Base-by-base conservation (phyloP, 1,284 basidiomycete genomes). In the Trichosporon ovoides region DNA sequence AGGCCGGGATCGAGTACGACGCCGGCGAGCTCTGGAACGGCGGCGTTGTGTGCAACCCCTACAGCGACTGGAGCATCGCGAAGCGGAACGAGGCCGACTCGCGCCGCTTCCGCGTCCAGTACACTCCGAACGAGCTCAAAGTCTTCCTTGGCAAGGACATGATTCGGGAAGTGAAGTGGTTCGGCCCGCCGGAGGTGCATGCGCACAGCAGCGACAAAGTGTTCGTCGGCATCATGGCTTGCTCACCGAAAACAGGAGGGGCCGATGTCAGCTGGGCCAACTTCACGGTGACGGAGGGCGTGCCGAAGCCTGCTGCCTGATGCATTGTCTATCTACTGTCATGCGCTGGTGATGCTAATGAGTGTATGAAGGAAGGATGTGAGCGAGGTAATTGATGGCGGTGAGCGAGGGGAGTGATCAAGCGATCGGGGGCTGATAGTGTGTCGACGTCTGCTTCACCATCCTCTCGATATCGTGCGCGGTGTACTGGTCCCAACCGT, bases 211-310 rank as follows among this genome's bases (percentile, higher is more conserved):
- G 3, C 0, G 34, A 61, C 19, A 55, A 62, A 38, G 63, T 65
- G 19, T 66, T 66, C 18, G 54, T 72, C 9, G 70, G 70, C 7
- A 58, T 72, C 46, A 69, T 72, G 70, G 68, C 58, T 7, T 70
- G 68, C 61, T 56, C 46, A 9, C 70, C 70, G 1, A 56, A 66
- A 31, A 63, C 62, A 2, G 65, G 61, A 6, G 68, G 66, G 0
- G 61, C 62, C 11, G 48, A 57, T 14, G 63, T 62, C 0, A 34
- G 12, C 3, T 71, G 67, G 49, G 60, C 35, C 12, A 37, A 61
- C 35, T 72, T 72, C 38, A 53, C 56, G 22, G 36, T 66, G 40
- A 59, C 37, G 48, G 58, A 64, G 49, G 65, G 65, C 3, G 43
- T 54, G 33, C 46, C 48, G 34, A 46, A 53, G 38, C n/a, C n/a